Evolutionary conservation across 139 green algal species (phyloP).

Genomic region (Closterium sp.): DNA sequence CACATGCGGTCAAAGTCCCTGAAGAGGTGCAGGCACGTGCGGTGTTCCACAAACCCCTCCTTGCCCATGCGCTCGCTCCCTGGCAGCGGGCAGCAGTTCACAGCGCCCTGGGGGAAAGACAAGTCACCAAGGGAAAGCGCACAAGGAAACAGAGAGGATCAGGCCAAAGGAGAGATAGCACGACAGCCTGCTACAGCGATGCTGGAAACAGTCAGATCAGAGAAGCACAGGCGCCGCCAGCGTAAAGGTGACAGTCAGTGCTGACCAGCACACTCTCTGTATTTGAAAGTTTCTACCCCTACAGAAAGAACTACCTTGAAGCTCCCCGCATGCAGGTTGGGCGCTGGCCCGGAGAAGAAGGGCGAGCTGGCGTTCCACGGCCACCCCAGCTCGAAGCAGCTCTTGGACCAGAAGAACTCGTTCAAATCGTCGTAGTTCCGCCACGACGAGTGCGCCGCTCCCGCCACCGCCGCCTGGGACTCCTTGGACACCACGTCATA

Average conservation of each 20-base stretch:
- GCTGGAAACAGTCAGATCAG: too few relatives aligned
- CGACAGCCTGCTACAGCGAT: too few relatives aligned
- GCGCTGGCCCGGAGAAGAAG: conserved; percentile 8
- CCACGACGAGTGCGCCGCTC: conserved; percentile 20
- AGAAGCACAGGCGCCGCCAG: too few relatives aligned
- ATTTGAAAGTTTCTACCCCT: too few relatives aligned
- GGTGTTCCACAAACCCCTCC: conserved; percentile 11
- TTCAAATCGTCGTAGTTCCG: conserved; percentile 84
- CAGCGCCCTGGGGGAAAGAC: neutral
- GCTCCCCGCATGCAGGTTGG: neutral
- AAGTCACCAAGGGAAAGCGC: neutral
- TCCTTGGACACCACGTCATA: conserved; percentile 8
- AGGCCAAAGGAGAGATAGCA: too few relatives aligned
- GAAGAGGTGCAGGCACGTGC: conserved; percentile 8
- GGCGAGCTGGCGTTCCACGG: neutral
- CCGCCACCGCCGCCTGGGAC: neutral
- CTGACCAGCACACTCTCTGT: too few relatives aligned
- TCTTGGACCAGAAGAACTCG: conserved; percentile 65
- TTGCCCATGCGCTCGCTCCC: neutral
- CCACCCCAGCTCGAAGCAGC: conserved; percentile 9
- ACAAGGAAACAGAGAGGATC: neutral
- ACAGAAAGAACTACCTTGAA: too few relatives aligned
- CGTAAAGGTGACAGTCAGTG: too few relatives aligned
- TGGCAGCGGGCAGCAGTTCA: neutral
- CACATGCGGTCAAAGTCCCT: conserved; percentile 8